phyloP scores from a whole-genome alignment of 306 rosid species.

The Urtica urens region DNA sequence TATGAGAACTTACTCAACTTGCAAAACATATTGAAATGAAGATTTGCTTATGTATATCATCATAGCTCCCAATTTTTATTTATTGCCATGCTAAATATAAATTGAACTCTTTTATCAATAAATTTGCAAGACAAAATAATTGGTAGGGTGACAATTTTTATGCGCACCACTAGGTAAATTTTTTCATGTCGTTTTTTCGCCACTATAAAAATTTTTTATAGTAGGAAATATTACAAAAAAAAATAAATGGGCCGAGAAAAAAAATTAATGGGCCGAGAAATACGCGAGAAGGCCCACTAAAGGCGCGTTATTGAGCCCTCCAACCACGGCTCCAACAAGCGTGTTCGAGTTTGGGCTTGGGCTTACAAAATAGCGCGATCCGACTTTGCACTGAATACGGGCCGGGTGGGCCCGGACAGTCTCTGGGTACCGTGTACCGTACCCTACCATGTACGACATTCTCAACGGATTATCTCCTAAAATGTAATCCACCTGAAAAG shows the following conservation, averaged over 20 bases:
- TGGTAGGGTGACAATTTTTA: constrained; percentile 24
- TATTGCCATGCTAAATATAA: too few relatives aligned
- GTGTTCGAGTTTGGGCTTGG: constrained; percentile 71
- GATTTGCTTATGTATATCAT: too few relatives aligned
- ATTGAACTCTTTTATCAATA: too few relatives aligned
- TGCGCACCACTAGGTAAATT: constrained; percentile 31
- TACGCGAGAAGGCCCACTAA: constrained; percentile 81
- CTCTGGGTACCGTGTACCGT: constrained; percentile 70
- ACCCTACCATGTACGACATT: constrained; percentile 98
- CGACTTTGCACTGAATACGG: constrained; percentile 71
- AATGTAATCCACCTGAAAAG: constrained; percentile 76
- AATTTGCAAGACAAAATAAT: too few relatives aligned
- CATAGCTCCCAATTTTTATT: too few relatives aligned
- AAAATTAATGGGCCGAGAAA: constrained; percentile 55
- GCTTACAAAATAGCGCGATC: constrained; percentile 50
- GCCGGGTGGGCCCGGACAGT: constrained; percentile 60
- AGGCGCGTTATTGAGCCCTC: constrained; percentile 86
- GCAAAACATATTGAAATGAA: too few relatives aligned
- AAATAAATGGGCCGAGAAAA: too few relatives aligned
- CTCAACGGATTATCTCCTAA: constrained; percentile 81
- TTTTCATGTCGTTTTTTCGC: too few relatives aligned
- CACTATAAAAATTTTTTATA: too few relatives aligned
- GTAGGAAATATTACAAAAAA: too few relatives aligned
- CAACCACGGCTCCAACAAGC: constrained; percentile 76
- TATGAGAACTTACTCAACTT: too few relatives aligned